Base-by-base conservation (phyloP, 139 green algal species). In the Astrephomene gubernaculifera region DNA sequence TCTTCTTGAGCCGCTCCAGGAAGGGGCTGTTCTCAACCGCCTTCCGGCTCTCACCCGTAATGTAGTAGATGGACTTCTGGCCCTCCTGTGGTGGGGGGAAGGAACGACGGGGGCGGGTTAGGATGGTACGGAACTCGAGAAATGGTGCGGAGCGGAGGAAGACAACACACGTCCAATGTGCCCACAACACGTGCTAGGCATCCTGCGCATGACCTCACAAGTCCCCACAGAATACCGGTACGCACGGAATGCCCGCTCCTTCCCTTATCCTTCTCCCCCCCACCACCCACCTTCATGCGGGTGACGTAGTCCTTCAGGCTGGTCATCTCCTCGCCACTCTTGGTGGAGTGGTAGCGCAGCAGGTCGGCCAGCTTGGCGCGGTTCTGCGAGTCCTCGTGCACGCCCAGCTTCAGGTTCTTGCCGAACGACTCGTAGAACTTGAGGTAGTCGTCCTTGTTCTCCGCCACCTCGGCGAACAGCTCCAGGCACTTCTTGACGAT, bases 391-490 rank as follows among this genome's bases (percentile, higher is more conserved):
- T 99, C 97, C 90, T 98, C 95, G 88, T 99, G 97, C 63, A 99
- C 96, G 61, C 95, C 94, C 71, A 99, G 96, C 97, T 99, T 99
- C 35, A 99, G 87, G 93, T 99, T 99, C 97, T 99, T 99, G 92
- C 93, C 94, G 81, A 99, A 99, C 27, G 97, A 87, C 93, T 99
- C 98, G 73, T 99, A 99, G 90, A 99, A 99, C 93, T 99, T 99
- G 89, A 81, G 90, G 92, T 99, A 99, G 92, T 99, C 98, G 74
- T 99, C 98, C 96, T 99, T 99, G 96, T 99, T 99, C 95, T 99
- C 98, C 1, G 96, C 94, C 41, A 99, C 95, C 92, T 99, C 97
- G 33, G 89, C 92, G 90, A 99, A 98, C 94, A 99, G 94, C 89
- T 99, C 97, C 36, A 99, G 83, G 93, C 95, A 98, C 97, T 99